A percentile compares a stretch with the other conserved stretches of the same genome.
Conservation (phyloP, 2,329 filamentous ascomycete species). For the Penicillium brasilianum region DNA sequence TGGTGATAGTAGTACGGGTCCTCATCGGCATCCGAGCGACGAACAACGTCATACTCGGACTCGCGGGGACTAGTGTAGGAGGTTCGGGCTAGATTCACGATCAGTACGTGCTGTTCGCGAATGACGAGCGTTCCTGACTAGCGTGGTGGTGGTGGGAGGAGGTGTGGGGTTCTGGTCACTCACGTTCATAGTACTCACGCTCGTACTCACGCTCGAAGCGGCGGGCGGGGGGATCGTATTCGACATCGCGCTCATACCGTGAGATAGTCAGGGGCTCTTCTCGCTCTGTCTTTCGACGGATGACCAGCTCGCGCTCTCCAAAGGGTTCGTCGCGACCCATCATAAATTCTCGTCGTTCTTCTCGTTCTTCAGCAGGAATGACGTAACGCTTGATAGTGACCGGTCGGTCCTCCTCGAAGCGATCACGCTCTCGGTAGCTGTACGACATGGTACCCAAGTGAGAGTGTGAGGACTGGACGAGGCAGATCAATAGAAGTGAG, state of each 20-base stretch:
- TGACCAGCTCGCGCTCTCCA: slow-evolving; percentile 50
- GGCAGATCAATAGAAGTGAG: slow-evolving; percentile 10
- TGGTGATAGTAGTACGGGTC: slow-evolving; percentile 68
- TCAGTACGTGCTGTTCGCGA: slow-evolving; percentile 58
- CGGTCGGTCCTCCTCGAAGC: slow-evolving; percentile 51
- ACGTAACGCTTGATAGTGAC: slow-evolving; percentile 63
- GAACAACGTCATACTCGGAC: slow-evolving; percentile 64
- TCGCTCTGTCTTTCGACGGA: slow-evolving; percentile 53
- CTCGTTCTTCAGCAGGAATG: slow-evolving; percentile 47
- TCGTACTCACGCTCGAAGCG: slow-evolving; percentile 51
- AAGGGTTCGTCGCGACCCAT: slow-evolving; percentile 34
- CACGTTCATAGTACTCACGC: slow-evolving; percentile 53
- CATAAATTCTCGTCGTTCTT: slow-evolving; percentile 43
- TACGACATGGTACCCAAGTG: slow-evolving; percentile 39
- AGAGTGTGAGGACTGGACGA: slow-evolving; percentile 21
- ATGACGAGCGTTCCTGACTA: slow-evolving; percentile 55
- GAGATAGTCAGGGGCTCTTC: slow-evolving; percentile 48
- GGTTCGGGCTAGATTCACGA: slow-evolving; percentile 59
- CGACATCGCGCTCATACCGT: slow-evolving; percentile 55
- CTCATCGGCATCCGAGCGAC: slow-evolving; percentile 60
- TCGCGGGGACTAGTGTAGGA: slow-evolving; percentile 57
- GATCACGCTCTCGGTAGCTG: slow-evolving; percentile 47
- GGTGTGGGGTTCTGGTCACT: slow-evolving; percentile 48
- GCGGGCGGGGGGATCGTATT: slow-evolving; percentile 49
- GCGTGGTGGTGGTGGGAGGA: slow-evolving; percentile 47